Percentiles rank a stretch among this genome's conserved stretches.
Conservation (phyloP, 1,284 basidiomycete genomes). For the Trametes versicolor region DNA sequence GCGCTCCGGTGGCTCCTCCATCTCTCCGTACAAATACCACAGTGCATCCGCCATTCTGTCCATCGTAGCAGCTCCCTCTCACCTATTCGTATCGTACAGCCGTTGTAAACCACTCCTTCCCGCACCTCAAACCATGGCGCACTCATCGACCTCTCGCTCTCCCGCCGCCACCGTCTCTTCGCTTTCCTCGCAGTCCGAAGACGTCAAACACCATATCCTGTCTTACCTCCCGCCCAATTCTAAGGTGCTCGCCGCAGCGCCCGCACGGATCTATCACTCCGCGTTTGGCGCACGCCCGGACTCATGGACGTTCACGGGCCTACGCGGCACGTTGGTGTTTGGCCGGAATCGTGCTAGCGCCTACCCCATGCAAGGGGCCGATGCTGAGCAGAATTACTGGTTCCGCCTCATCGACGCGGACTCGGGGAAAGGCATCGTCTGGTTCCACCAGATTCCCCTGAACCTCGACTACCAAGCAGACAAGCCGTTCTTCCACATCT, state of each 20-base stretch:
- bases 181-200: conserved; percentile 32
- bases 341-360: conserved; percentile 64
- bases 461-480: conserved; percentile 87
- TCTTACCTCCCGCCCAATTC: conserved; percentile 41
- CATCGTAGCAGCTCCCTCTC: conserved; percentile 9
- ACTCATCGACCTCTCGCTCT: conserved; percentile 21
- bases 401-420: conserved; percentile 81
- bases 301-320: conserved; percentile 78
- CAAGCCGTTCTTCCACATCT: conserved; percentile 93
- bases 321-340: conserved; percentile 78
- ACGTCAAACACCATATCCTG: conserved; percentile 39
- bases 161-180: conserved; percentile 34
- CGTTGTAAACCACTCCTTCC: conserved; percentile 7
- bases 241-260: conserved; percentile 42
- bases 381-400: conserved; percentile 55
- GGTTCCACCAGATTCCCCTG: conserved; percentile 89
- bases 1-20: conserved; percentile 12
- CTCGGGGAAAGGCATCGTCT: conserved; percentile 77
- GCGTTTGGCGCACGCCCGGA: conserved; percentile 54
- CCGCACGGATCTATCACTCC: conserved; percentile 63
- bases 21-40: conserved; percentile 22
- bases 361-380: conserved; percentile 33
- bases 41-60: conserved; percentile 6
- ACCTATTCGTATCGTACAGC: conserved; percentile 16
- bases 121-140: conserved; percentile 21